These are phyloP conservation scores for Bipolaris bicolor DNA, from an alignment of 2,329 filamentous ascomycete genomes.

Conservation along the genomic window DNA sequence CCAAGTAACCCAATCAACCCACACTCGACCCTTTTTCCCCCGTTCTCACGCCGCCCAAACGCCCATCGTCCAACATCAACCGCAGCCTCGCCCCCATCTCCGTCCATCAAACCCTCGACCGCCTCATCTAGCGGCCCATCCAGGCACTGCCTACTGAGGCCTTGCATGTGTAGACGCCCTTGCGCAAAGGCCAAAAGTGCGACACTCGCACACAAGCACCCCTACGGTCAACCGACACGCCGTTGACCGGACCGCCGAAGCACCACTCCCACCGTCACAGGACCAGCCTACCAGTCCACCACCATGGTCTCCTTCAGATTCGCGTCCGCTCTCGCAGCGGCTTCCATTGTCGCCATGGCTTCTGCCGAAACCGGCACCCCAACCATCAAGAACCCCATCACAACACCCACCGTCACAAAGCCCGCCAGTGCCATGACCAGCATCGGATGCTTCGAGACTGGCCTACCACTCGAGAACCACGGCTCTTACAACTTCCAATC, in stretches of 20 bases:
- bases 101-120: slow-evolving; percentile 7
- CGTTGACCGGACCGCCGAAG: slow-evolving; percentile 27
- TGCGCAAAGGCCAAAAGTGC: slow-evolving; percentile 36
- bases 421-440: slow-evolving; percentile 35
- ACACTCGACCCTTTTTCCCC: too few species aligned
- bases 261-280: slow-evolving; percentile 10
- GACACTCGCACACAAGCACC: slow-evolving; percentile 11
- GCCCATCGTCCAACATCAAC: slow-evolving; percentile 6
- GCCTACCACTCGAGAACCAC: slow-evolving; percentile 55
- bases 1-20: background rate
- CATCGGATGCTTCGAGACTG: slow-evolving; percentile 60
- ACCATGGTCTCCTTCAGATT: slow-evolving; percentile 45
- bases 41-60: background rate
- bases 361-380: slow-evolving; percentile 28
- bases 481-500: slow-evolving; percentile 61
- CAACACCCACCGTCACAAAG: slow-evolving; percentile 41
- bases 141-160: slow-evolving; percentile 14
- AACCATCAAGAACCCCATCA: slow-evolving; percentile 31
- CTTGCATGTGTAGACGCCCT: slow-evolving; percentile 32
- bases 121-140: slow-evolving; percentile 3
- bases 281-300: slow-evolving; percentile 12
- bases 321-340: slow-evolving; percentile 41
- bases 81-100: slow-evolving; percentile 2
- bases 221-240: slow-evolving; percentile 5
- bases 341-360: slow-evolving; percentile 37